These are phyloP conservation scores for Annulohypoxylon bovei DNA, from an alignment of 495 filamentous ascomycete species.

Conservation along the genomic window DNA sequence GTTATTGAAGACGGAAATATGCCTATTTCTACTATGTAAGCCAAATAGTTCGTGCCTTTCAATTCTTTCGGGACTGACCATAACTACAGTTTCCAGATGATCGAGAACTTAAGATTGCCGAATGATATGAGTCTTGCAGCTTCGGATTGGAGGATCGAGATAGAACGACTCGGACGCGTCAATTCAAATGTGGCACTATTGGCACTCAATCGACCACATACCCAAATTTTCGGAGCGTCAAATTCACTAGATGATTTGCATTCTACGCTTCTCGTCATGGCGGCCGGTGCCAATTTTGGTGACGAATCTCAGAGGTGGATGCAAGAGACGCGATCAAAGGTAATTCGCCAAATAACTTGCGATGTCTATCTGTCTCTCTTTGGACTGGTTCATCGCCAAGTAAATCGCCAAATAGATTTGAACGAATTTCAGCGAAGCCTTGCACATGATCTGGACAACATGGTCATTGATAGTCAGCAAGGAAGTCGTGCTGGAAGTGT, in stretches of 20 bases:
- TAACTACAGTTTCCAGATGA: constrained; percentile 34
- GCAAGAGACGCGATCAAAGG: neutral
- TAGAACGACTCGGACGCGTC: constrained; percentile 28
- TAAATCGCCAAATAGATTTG: constrained; percentile 20
- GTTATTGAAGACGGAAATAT: constrained; percentile 20
- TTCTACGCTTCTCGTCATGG: constrained; percentile 20
- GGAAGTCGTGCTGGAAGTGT: constrained; percentile 29
- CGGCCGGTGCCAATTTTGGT: neutral
- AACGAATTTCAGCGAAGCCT: constrained; percentile 6
- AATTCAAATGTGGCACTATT: constrained; percentile 29
- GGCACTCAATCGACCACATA: constrained; percentile 18
- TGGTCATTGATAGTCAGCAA: constrained; percentile 41
- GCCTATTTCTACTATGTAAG: constrained; percentile 45
- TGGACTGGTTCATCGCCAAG: constrained; percentile 34
- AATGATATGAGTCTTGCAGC: constrained; percentile 18
- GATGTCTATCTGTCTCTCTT: constrained; percentile 41
- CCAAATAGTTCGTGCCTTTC: neutral
- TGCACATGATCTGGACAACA: constrained; percentile 26
- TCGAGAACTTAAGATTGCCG: constrained; percentile 18
- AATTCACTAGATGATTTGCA: constrained; percentile 27
- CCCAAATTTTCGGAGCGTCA: constrained; percentile 8
- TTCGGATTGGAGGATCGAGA: constrained; percentile 31
- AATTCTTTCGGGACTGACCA: constrained; percentile 14
- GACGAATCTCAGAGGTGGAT: neutral
- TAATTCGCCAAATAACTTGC: constrained; percentile 35